phyloP scores from a whole-genome alignment of 2,329 filamentous ascomycete genomes.

The Phyllosticta citriasiana region DNA sequence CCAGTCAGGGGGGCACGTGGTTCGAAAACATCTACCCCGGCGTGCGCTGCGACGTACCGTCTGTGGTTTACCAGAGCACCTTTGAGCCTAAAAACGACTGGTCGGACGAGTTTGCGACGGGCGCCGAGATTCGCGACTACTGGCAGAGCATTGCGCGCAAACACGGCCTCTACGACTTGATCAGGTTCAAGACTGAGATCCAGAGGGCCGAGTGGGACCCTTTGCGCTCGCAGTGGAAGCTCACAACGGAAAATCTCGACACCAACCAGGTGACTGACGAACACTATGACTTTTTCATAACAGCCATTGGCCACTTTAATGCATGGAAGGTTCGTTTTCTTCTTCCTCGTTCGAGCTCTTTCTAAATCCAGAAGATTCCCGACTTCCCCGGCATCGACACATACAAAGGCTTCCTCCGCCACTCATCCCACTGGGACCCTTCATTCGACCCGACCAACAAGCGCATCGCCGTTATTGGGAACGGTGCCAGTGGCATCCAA shows the following conservation, averaged over 20 bases:
- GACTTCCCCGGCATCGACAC: slow-evolving; percentile 48
- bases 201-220: slow-evolving; percentile 47
- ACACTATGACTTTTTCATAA: slow-evolving; percentile 51
- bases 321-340: slow-evolving; percentile 18
- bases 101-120: slow-evolving; percentile 58
- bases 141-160: slow-evolving; percentile 54
- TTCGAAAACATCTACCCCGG: slow-evolving; percentile 49
- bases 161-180: slow-evolving; percentile 52
- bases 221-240: slow-evolving; percentile 43
- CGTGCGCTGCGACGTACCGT: slow-evolving; percentile 58
- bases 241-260: slow-evolving; percentile 40
- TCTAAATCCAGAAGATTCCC: slow-evolving; percentile 34
- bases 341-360: accelerated
- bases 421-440: slow-evolving; percentile 52
- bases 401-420: slow-evolving; percentile 47
- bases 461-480: slow-evolving; percentile 52
- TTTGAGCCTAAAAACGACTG: slow-evolving; percentile 60
- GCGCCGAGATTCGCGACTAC: slow-evolving; percentile 57
- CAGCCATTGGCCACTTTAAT: slow-evolving; percentile 57
- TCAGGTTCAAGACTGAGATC: slow-evolving; percentile 48
- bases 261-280: slow-evolving; percentile 32
- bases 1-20: slow-evolving; percentile 1
- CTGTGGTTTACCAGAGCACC: slow-evolving; percentile 59
- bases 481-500: slow-evolving; percentile 54
- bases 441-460: slow-evolving; percentile 46